Evolutionary conservation across 345 rosid genomes (phyloP), one percentile per base, ranked within the genome.

Genomic region (Moringa oleifera): DNA sequence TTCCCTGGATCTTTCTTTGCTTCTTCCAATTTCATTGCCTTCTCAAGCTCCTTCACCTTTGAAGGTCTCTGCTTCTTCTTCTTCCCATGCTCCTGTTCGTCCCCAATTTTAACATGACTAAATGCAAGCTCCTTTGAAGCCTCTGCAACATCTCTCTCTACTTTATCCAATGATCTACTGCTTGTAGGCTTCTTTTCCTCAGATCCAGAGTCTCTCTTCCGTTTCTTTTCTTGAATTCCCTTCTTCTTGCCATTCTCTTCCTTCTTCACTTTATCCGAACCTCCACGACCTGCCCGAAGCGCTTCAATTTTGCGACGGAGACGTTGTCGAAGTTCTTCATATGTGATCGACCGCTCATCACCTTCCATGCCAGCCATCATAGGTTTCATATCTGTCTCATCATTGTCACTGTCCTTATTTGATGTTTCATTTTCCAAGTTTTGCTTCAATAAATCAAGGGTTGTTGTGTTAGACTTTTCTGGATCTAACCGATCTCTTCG

Each of bases 401-500:
- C 93, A 46, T 68, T 81, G n/a, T 74, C 77, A 62, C 69, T 66
- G 54, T 79, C 88, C 7, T 57, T 33, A 10, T 25, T 55, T 6
- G 20, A 17, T 49, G 85, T 83, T 25, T 82, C 94, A 78, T 89
- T 85, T 46, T 87, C 93, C 63, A 89, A 36, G 75, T 73, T 87
- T 62, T 71, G 69, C 74, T 80, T 93, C 66, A 83, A 64, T 74
- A 87, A 75, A 75, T 84, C 91, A 0, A 87, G 80, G 33, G 95
- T 93, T 0, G 89, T 81, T 53, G 68, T 62, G 0, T 70, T 41
- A 21, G 88, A 73, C 64, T 79, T 86, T 75, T 82, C 84, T 0
- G 98, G 98, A 55, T 93, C 91, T 24, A 87, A 74, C 62, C 90
- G 67, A 63, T 89, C 84, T 66, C 95, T 85, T 55, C 93, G 75